Percentiles rank a stretch among this genome's conserved stretches.
Conservation (phyloP, 805 yeast genomes). For the Tetrapisispora taiwanensis region DNA sequence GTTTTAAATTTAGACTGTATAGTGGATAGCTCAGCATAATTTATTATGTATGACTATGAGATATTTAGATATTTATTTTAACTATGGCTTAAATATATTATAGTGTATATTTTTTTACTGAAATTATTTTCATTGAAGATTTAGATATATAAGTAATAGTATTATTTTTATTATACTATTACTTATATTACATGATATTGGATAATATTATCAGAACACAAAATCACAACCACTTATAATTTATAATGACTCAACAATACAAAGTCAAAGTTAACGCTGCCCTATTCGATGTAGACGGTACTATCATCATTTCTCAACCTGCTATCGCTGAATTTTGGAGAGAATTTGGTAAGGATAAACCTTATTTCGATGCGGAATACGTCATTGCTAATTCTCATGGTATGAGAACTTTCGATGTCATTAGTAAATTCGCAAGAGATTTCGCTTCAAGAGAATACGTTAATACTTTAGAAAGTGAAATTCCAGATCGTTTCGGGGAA, state of each 20-base stretch:
- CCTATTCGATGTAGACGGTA: slow-evolving; percentile 81
- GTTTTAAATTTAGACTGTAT: no score
- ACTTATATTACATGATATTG: no score
- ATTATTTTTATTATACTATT: no score
- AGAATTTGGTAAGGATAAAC: slow-evolving; percentile 55
- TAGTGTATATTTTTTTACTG: no score
- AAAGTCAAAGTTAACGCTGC: slow-evolving; percentile 35
- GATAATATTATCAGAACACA: no score
- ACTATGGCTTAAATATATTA: no score
- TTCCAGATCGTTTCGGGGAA: slow-evolving; percentile 64
- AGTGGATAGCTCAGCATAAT: no score
- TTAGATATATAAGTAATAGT: no score
- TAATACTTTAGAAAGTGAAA: slow-evolving; percentile 55
- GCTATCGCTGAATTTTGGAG: slow-evolving; percentile 81
- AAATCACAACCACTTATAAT: background rate
- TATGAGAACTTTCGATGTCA: slow-evolving; percentile 70
- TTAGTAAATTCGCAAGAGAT: slow-evolving; percentile 65
- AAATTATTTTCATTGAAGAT: no score
- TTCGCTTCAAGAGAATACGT: slow-evolving; percentile 58
- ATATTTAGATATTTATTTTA: no score
- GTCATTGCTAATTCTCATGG: slow-evolving; percentile 74
- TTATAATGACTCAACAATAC: slow-evolving; percentile 20
- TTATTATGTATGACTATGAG: no score
- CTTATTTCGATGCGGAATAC: slow-evolving; percentile 58
- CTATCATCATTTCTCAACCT: slow-evolving; percentile 71